These are phyloP conservation scores for Sphagnum contortum DNA, from an alignment of 225 moss, liverwort and hornwort species.

Conservation along the genomic window DNA sequence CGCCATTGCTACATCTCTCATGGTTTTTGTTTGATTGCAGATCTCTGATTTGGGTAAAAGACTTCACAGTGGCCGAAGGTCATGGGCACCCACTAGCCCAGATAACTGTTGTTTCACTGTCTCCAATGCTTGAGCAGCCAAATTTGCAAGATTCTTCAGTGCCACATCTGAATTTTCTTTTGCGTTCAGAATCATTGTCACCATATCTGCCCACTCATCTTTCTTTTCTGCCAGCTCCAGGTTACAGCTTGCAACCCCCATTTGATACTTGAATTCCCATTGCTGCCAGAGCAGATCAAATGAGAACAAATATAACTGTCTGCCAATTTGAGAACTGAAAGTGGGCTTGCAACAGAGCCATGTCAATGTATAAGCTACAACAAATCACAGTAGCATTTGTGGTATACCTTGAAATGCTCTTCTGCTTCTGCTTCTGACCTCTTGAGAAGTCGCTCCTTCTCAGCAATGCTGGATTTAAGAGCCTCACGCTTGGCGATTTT, in stretches of 20 bases:
- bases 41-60: too few relatives aligned
- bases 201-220: slow-evolving; percentile 38
- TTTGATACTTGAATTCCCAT: slow-evolving; percentile 32
- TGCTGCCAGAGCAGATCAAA: slow-evolving; percentile 11
- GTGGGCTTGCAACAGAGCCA: neutral
- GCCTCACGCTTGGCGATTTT: slow-evolving; percentile 45
- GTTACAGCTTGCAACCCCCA: slow-evolving; percentile 28
- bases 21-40: too few relatives aligned
- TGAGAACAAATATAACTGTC: neutral
- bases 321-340: neutral
- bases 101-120: slow-evolving; percentile 19
- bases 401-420: slow-evolving; percentile 34
- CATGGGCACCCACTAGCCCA: too few relatives aligned
- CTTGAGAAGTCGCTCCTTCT: slow-evolving; percentile 52
- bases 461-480: slow-evolving; percentile 49
- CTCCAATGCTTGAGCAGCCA: slow-evolving; percentile 23
- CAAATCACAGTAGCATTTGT: neutral
- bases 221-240: slow-evolving; percentile 37
- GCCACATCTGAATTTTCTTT: slow-evolving; percentile 43
- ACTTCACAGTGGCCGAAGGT: too few relatives aligned
- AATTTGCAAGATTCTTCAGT: slow-evolving; percentile 33
- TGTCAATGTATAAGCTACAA: neutral
- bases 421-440: slow-evolving; percentile 50
- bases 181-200: slow-evolving; percentile 51
- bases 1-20: too few relatives aligned